A percentile compares a stretch with the other conserved stretches of the same genome.
Conservation (phyloP, 768 basidiomycete species). For the Ramaria rubella region DNA sequence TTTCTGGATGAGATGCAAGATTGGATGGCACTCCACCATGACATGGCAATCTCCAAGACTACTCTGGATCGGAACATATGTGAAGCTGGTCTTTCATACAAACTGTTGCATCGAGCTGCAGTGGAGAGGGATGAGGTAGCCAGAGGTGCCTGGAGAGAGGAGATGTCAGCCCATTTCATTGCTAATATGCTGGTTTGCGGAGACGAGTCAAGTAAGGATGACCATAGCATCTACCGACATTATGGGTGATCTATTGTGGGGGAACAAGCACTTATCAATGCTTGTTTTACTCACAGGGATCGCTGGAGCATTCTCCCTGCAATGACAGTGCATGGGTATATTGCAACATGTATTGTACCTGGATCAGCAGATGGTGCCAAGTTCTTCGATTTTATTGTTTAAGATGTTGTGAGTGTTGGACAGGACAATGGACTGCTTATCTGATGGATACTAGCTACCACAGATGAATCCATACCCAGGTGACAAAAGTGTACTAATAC, state of each 20-base stretch:
- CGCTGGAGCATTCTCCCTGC: conserved; percentile 31
- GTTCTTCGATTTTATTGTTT: conserved; percentile 33
- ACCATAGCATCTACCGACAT: conserved; percentile 14
- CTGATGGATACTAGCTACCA: conserved; percentile 24
- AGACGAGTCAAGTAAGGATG: too few relatives aligned
- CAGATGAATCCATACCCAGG: conserved; percentile 25
- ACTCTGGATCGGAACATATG: conserved; percentile 15
- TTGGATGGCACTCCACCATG: too few relatives aligned
- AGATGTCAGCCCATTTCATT: too few relatives aligned
- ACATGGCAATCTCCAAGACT: conserved; percentile 17
- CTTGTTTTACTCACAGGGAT: conserved; percentile 23
- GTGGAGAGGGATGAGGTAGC: conserved; percentile 15
- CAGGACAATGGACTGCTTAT: background rate
- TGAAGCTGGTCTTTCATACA: too few relatives aligned
- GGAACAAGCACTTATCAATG: conserved; percentile 15
- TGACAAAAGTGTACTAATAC: conserved; percentile 20
- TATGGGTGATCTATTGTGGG: conserved; percentile 26
- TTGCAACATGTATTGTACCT: conserved; percentile 25
- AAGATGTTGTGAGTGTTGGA: conserved; percentile 25
- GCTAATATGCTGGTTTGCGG: too few relatives aligned
- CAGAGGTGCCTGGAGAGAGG: conserved; percentile 12
- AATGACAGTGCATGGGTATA: conserved; percentile 29
- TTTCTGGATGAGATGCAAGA: conserved; percentile 23
- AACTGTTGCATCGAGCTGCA: conserved; percentile 16
- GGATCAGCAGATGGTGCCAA: conserved; percentile 29